phyloP scores from a whole-genome alignment of 139 green algal genomes.

The Haematococcus lacustris region DNA sequence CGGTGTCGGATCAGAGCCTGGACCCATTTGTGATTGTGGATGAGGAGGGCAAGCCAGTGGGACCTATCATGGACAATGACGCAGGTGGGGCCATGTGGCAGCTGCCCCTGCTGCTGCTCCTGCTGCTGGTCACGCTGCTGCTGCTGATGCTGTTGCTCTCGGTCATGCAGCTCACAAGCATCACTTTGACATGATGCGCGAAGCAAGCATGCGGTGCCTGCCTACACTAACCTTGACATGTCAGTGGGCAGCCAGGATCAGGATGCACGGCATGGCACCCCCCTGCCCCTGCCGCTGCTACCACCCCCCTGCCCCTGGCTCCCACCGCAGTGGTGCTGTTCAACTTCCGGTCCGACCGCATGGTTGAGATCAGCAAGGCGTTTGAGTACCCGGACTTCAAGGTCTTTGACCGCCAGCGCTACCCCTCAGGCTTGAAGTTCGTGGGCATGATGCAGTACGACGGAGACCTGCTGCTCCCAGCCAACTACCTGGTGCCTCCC shows the following conservation, averaged over 20 bases:
- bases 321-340: slow-evolving; percentile 69
- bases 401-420: slow-evolving; percentile 52
- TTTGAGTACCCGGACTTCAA: slow-evolving; percentile 87
- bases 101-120: too few species aligned
- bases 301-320: too few species aligned
- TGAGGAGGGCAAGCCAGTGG: slow-evolving; percentile 70
- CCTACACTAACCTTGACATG: too few species aligned
- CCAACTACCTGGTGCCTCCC: slow-evolving; percentile 86
- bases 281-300: too few species aligned
- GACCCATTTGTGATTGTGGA: slow-evolving; percentile 83
- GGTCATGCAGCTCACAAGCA: too few species aligned
- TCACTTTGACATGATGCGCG: too few species aligned
- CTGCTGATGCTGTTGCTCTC: too few species aligned
- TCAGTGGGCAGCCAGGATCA: too few species aligned
- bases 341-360: slow-evolving; percentile 94
- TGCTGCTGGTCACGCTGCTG: too few species aligned
- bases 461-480: slow-evolving; percentile 90
- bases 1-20: slow-evolving; percentile 77
- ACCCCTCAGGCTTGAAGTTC: slow-evolving; percentile 71
- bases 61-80: slow-evolving; percentile 83
- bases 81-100: too few species aligned
- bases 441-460: slow-evolving; percentile 97
- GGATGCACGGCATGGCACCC: too few species aligned
- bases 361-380: slow-evolving; percentile 91
- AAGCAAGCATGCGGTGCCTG: too few species aligned